phyloP scores from a whole-genome alignment of 208 protist genomes.

The Acanthamoeba lenticulata region DNA sequence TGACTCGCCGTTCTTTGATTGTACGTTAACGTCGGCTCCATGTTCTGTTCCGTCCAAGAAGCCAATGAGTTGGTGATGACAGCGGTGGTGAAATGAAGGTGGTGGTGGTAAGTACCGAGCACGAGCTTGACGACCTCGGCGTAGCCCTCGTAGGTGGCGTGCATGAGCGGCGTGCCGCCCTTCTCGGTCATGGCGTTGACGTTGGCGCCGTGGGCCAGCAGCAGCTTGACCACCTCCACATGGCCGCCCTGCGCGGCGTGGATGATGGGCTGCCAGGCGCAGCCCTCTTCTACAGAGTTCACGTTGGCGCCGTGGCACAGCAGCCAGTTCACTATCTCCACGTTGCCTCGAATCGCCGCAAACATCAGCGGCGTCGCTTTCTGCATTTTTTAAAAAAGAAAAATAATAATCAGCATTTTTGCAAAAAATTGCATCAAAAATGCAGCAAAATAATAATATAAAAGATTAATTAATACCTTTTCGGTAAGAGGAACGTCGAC shows the following conservation, averaged over 20 bases:
- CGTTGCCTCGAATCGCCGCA: conserved; percentile 1
- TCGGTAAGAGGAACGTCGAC: conserved; percentile 7
- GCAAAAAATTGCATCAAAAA: too few relatives aligned
- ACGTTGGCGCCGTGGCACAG: neutral
- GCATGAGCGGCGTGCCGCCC: conserved; percentile 16
- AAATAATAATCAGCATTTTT: too few relatives aligned
- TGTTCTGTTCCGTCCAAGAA: neutral
- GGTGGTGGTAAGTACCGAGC: neutral
- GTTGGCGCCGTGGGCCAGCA: neutral
- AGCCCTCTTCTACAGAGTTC: conserved; percentile 8
- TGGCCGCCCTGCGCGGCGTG: conserved; percentile 14
- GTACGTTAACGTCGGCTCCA: neutral
- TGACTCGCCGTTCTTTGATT: conserved; percentile 7
- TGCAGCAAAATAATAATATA: too few relatives aligned
- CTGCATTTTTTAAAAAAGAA: neutral
- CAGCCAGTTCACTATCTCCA: conserved; percentile 21
- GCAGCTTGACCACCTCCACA: neutral
- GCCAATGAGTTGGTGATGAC: too few relatives aligned
- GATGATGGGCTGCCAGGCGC: conserved; percentile 35
- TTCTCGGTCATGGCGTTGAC: neutral
- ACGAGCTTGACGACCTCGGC: neutral
- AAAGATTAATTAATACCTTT: neutral
- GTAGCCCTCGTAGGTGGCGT: conserved; percentile 35
- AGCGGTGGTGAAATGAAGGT: too few relatives aligned
- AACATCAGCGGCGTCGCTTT: conserved; percentile 35